Conservation (phyloP, 306 rosid species). For the Glycine tomentella region DNA sequence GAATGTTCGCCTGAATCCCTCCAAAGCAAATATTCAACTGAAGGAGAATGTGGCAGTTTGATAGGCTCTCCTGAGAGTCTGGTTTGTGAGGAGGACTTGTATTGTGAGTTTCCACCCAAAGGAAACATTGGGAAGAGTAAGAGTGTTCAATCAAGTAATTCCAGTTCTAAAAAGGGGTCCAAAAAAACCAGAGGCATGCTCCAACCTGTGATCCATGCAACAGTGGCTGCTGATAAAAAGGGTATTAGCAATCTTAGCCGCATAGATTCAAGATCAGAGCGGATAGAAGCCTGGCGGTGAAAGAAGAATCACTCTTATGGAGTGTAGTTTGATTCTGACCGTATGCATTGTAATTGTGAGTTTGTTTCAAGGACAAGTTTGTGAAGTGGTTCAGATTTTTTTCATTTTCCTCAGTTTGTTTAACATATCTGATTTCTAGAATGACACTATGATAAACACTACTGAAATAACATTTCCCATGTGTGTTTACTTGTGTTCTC, state of each 20-base stretch:
- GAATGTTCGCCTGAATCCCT: slow-evolving; percentile 48
- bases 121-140: slow-evolving; percentile 54
- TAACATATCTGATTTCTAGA: slow-evolving; percentile 50
- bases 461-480: slow-evolving; percentile 17
- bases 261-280: slow-evolving; percentile 62
- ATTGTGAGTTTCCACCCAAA: slow-evolving; percentile 53
- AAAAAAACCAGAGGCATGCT: slow-evolving; percentile 50
- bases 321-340: slow-evolving; percentile 44
- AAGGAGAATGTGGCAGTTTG: slow-evolving; percentile 53
- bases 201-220: slow-evolving; percentile 45
- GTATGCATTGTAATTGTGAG: slow-evolving; percentile 40
- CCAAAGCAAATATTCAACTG: slow-evolving; percentile 36
- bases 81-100: slow-evolving; percentile 40
- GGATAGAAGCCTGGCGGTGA: slow-evolving; percentile 83
- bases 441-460: slow-evolving; percentile 13
- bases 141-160: slow-evolving; percentile 53
- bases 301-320: slow-evolving; percentile 17
- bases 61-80: slow-evolving; percentile 53
- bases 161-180: slow-evolving; percentile 53
- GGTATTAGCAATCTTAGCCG: slow-evolving; percentile 63
- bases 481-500: slow-evolving; percentile 41
- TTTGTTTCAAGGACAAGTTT: slow-evolving; percentile 54
- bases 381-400: slow-evolving; percentile 52
- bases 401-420: slow-evolving; percentile 42
- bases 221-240: slow-evolving; percentile 58